Evolutionary conservation across 2,329 filamentous ascomycete species (phyloP), one percentile per base, ranked within the genome.

Genomic region (Calonectria hongkongensis): DNA sequence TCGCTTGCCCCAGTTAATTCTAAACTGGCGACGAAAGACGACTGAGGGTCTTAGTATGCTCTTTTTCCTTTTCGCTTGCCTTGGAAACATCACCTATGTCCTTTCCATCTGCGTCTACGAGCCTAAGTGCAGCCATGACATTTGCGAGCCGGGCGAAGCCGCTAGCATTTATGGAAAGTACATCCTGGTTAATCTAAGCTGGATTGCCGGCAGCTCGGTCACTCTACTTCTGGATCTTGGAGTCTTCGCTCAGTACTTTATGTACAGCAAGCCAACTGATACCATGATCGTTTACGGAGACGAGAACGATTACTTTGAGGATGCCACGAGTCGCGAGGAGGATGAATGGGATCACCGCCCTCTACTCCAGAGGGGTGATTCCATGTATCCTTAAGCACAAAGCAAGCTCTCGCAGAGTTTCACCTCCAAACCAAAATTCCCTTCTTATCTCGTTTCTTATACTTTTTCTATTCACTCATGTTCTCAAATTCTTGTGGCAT

Each of bases 21-120:
- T 98, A 66, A 99, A 98, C 84, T 98, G 95, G 86, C 92, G 94
- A 25, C 93, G 97, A 74, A 98, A 98, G 86, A 96, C 93, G 51
- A 98, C 96, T 1, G 96, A 98, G 69, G 97, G 97, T 4, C 93
- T 99, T 25, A 96, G 94, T 76, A 92, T 98, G 86, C 89, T 98
- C 13, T 99, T 98, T 85, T 98, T 98, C 86, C 88, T 98, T 27
- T 98, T 99, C 82, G 97, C 97, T 5, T 98, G 96, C 82, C 91
- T 98, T 7, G 97, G 97, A 2, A 99, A 99, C 83, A 84, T 98
- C 76, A 98, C 96, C 0, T 98, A 97, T 80, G 96, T 98, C 21
- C 87, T 98, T 45, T 96, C 93, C 45, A 98, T 99, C 78, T 89
- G 98, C 75, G 96, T 95, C 1, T 98, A 95, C 81, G 94, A 96